phyloP scores from a whole-genome alignment of 768 basidiomycete genomes.

The Termitomyces sp. region DNA sequence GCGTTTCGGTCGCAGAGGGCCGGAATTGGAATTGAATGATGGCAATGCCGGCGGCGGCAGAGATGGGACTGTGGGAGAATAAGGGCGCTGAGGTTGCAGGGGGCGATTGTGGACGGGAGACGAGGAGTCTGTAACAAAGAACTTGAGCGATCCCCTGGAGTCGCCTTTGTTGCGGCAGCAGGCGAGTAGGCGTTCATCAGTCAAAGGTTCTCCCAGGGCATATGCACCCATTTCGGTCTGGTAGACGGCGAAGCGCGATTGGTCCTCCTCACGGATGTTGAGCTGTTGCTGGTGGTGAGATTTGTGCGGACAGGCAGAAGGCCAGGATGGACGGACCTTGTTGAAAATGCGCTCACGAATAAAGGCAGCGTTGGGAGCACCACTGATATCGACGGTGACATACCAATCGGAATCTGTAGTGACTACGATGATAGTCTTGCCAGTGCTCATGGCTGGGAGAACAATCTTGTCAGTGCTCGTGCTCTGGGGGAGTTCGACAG shows the following conservation, averaged over 20 bases:
- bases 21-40: constrained; percentile 27
- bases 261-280: constrained; percentile 74
- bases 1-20: constrained; percentile 46
- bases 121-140: constrained; percentile 68
- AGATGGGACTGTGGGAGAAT: constrained; percentile 28
- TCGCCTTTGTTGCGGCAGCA: constrained; percentile 74
- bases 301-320: constrained; percentile 3
- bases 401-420: constrained; percentile 76
- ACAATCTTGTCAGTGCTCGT: too few species aligned
- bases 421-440: constrained; percentile 54
- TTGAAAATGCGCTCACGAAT: constrained; percentile 79
- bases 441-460: constrained; percentile 12
- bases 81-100: constrained; percentile 27
- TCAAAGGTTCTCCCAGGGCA: constrained; percentile 68
- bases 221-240: constrained; percentile 82
- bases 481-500: constrained; percentile 1
- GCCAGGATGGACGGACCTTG: constrained; percentile 45
- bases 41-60: constrained; percentile 32
- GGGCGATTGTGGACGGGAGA: constrained; percentile 53
- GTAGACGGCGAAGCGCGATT: constrained; percentile 72
- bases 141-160: constrained; percentile 74
- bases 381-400: constrained; percentile 65
- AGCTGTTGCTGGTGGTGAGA: constrained; percentile 37
- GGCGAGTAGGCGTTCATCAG: constrained; percentile 63
- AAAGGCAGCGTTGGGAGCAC: constrained; percentile 56